Conservation (phyloP, 371 early-diverging fungal species). For the Mortierella sp. region DNA sequence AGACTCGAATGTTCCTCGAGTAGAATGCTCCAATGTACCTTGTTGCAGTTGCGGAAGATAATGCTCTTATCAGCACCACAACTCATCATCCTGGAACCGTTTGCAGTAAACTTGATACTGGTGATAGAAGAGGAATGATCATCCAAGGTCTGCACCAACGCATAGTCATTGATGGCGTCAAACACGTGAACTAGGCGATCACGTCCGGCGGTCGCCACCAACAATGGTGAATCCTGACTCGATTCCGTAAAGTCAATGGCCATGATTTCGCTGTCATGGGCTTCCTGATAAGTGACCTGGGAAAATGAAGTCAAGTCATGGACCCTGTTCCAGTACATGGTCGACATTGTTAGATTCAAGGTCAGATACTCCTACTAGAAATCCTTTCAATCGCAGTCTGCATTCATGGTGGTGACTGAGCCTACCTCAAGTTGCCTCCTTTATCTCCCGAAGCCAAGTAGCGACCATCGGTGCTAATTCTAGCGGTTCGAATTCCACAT, state of each 20-base stretch:
- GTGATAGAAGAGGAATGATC: conserved; percentile 91
- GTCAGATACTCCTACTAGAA: no score
- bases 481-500: conserved; percentile 76
- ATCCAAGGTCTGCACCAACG: conserved; percentile 81
- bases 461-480: conserved; percentile 75
- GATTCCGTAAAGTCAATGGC: conserved; percentile 77
- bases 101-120: conserved; percentile 73
- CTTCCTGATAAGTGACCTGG: conserved; percentile 76
- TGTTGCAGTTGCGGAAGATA: conserved; percentile 70
- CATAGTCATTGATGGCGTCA: conserved; percentile 66
- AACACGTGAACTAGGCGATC: conserved; percentile 87
- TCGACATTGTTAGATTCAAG: no score
- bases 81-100: conserved; percentile 76
- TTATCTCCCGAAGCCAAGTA: conserved; percentile 83
- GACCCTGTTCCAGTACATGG: conserved; percentile 50
- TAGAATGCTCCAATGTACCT: conserved; percentile 41
- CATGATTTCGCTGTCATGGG: conserved; percentile 87
- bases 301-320: conserved; percentile 70
- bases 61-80: conserved; percentile 90
- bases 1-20: no score
- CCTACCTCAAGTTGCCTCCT: conserved; percentile 72
- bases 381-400: no score
- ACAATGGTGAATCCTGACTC: conserved; percentile 41
- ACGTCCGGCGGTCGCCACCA: conserved; percentile 83
- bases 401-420: background rate